Conservation (phyloP, 176 grass and related monocot genomes). For the Raddia distichophylla region DNA sequence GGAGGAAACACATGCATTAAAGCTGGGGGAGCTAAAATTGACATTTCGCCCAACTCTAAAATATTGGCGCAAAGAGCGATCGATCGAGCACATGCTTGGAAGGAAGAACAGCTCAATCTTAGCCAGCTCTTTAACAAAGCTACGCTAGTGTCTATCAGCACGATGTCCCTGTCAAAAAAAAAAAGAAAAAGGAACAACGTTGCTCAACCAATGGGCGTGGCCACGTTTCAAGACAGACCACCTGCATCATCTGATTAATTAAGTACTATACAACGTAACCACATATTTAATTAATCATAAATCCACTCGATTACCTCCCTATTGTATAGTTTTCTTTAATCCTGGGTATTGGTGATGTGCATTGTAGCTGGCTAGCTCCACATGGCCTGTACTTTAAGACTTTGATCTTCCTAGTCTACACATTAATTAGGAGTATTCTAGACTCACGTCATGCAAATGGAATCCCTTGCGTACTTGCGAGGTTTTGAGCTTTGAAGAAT, state of each 20-base stretch:
- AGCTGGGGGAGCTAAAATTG: neutral
- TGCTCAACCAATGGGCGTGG: neutral
- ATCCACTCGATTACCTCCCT: neutral
- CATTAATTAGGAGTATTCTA: constrained; percentile 3
- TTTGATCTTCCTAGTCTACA: neutral
- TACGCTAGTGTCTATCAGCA: neutral
- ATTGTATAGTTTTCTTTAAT: neutral
- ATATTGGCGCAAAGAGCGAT: neutral
- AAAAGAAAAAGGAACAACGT: too few species aligned
- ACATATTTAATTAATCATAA: too few species aligned
- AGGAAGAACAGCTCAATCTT: neutral
- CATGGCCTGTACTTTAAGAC: constrained; percentile 20
- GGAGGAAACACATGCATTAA: neutral
- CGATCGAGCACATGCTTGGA: constrained; percentile 15
- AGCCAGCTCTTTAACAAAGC: constrained; percentile 21
- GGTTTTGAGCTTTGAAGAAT: neutral
- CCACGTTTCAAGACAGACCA: constrained; percentile 1
- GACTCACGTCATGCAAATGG: neutral
- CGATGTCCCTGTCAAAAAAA: too few species aligned
- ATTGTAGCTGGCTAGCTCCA: neutral
- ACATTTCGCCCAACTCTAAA: neutral
- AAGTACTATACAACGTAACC: neutral
- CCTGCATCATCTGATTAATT: neutral
- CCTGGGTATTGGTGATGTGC: neutral
- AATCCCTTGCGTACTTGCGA: constrained; percentile 28